A percentile compares a stretch with the other conserved stretches of the same genome.
These are phyloP conservation scores for Aspergillus niger DNA, from an alignment of 2,329 filamentous ascomycete genomes.

Conservation along the genomic window DNA sequence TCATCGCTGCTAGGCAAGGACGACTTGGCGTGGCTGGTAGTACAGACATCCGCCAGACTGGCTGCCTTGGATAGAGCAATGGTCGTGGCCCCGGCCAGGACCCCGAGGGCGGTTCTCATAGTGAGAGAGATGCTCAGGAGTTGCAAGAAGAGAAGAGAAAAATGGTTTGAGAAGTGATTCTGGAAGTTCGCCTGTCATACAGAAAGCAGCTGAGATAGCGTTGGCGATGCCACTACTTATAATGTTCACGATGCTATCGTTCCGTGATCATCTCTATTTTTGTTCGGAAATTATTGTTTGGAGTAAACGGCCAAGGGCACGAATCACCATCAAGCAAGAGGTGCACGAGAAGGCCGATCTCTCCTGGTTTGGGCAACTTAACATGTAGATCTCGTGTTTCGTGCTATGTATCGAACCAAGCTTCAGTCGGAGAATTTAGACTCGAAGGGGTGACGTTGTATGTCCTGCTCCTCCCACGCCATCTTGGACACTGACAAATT, in stretches of 20 bases:
- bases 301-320: not conserved
- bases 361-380: not conserved
- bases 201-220: not conserved
- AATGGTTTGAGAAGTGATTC: not conserved
- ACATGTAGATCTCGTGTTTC: not conserved
- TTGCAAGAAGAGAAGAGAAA: too few species aligned
- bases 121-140: not conserved
- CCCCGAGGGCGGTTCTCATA: not conserved
- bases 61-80: not conserved
- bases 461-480: too few species aligned
- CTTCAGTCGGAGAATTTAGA: not conserved
- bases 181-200: not conserved
- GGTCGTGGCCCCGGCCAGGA: not conserved
- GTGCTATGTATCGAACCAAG: not conserved
- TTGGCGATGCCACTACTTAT: not conserved
- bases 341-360: not conserved
- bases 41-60: conserved; percentile 1
- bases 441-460: not conserved
- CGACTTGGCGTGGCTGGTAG: not conserved
- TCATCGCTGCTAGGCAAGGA: not conserved
- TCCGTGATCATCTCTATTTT: not conserved
- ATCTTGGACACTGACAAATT: not conserved
- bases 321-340: not conserved
- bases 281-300: not conserved
- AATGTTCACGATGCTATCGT: not conserved